Evolutionary conservation across 2,329 filamentous ascomycete genomes (phyloP), one percentile per base, ranked within the genome.

Genomic region (Rhytidhysteron rufulum): DNA sequence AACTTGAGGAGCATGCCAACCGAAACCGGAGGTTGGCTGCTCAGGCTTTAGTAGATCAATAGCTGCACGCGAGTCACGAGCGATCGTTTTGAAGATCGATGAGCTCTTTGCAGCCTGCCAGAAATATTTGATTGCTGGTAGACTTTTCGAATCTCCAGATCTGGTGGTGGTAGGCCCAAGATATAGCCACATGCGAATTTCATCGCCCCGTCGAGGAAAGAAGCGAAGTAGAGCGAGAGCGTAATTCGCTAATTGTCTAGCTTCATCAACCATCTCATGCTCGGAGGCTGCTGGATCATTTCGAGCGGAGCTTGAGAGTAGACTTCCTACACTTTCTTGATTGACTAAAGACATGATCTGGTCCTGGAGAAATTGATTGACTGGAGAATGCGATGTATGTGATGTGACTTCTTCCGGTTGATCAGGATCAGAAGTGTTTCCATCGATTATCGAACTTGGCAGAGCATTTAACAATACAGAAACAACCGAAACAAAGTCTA

Each of bases 111-210:
- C 74, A 20, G 80, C 79, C 39, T 85, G 76, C 88, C 93, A 96
- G 51, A 97, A 87, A 57, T 88, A 95, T 51, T 85, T 83, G 42
- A 91, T 82, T 0, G 86, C 82, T 0, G 87, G 85, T 7, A 83
- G 42, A 48, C 54, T 60, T 5, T 60, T 53, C 7, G 55, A 55
- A 20, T 62, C 45, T 7, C 48, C 45, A 43, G 67, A 50, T 55
- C 62, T 37, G 57, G 55, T 48, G 37, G 58, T 47, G 4, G 86
- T 73, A 31, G 85, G 80, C 0, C 88, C 86, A 30, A 93, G 75
- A 57, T 93, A 97, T 1, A 97, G 72, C 69, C 88, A 91, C 88
- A 97, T 95, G 17, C 90, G 84, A 44, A 96, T 94, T 43, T 96
- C 89, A 56, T 96, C 90, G 3, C 83, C 83, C 43, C 81, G 78